Evolutionary conservation across 768 basidiomycete genomes (phyloP).

Genomic region (Panellus pusillus): DNA sequence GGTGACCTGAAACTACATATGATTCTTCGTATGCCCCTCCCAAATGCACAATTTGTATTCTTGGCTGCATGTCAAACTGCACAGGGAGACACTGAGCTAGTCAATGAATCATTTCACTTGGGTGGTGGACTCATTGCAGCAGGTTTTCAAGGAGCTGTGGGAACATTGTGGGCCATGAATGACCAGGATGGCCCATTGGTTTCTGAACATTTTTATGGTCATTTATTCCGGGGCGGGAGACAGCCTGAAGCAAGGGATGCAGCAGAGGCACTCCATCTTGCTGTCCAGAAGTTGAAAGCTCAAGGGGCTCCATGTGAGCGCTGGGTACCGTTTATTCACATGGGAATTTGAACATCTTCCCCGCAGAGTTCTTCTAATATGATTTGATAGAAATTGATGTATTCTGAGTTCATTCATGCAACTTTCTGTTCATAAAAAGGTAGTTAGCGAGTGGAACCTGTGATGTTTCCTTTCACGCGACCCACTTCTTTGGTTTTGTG

Average conservation of each 20-base stretch:
- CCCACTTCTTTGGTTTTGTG: too few species aligned
- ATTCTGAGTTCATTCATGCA: too few species aligned
- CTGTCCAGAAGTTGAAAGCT: background rate
- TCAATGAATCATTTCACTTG: slow-evolving; percentile 36
- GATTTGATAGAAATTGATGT: too few species aligned
- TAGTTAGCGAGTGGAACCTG: too few species aligned
- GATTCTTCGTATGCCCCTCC: slow-evolving; percentile 25
- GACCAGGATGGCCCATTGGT: slow-evolving; percentile 37
- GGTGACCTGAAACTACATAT: slow-evolving; percentile 21
- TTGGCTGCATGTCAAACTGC: slow-evolving; percentile 50
- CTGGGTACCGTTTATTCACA: slow-evolving; percentile 1
- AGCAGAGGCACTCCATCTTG: background rate
- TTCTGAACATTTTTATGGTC: slow-evolving; percentile 31
- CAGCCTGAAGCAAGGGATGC: background rate
- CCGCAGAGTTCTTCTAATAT: too few species aligned
- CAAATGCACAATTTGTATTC: slow-evolving; percentile 36
- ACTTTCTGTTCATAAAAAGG: too few species aligned
- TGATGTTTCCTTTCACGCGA: too few species aligned
- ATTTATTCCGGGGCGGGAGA: slow-evolving; percentile 16
- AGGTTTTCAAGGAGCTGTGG: slow-evolving; percentile 35
- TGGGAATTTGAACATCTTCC: background rate
- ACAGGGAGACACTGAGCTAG: slow-evolving; percentile 27
- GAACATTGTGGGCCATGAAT: slow-evolving; percentile 44
- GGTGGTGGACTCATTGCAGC: slow-evolving; percentile 40
- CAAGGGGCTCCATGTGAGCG: background rate